phyloP scores from a whole-genome alignment of 805 yeast genomes.

The Lipomyces yamanashiensis region DNA sequence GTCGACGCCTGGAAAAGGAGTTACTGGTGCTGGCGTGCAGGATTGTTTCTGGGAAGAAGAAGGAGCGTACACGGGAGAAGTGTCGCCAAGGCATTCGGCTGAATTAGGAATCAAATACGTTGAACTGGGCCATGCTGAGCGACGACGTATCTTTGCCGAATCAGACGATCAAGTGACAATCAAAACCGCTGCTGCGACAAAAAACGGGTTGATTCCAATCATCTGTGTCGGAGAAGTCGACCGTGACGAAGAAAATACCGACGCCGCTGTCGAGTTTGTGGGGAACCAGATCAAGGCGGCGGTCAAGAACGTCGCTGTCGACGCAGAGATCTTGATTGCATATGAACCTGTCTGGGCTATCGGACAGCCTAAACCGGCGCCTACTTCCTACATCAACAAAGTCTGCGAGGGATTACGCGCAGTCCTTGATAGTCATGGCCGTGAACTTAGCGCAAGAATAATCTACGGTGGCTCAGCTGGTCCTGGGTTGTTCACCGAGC shows the following conservation, averaged over 20 bases:
- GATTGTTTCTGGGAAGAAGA: conserved; percentile 40
- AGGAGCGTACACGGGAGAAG: conserved; percentile 43
- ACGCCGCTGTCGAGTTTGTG: conserved; percentile 35
- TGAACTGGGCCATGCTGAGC: conserved; percentile 44
- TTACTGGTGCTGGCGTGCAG: conserved; percentile 40
- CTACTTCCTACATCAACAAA: conserved; percentile 37
- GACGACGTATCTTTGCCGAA: conserved; percentile 40
- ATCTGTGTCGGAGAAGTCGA: conserved; percentile 41
- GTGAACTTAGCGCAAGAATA: conserved; percentile 25
- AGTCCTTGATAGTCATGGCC: conserved; percentile 23
- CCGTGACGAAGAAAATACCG: conserved; percentile 10
- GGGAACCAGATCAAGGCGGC: conserved; percentile 35
- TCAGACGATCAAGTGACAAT: conserved; percentile 38
- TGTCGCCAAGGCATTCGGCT: conserved; percentile 39
- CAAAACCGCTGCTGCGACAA: conserved; percentile 37
- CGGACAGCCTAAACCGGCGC: conserved; percentile 43
- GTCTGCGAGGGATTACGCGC: conserved; percentile 38
- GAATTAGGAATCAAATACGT: conserved; percentile 39
- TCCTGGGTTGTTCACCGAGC: conserved; percentile 38
- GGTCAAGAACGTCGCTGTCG: conserved; percentile 6
- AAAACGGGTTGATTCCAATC: conserved; percentile 39
- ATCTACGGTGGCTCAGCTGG: conserved; percentile 43
- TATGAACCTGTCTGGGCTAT: conserved; percentile 46
- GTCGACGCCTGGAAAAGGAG: neutral
- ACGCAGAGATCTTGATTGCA: conserved; percentile 37